Evolutionary conservation across 1,284 basidiomycete species (phyloP).

Genomic region (Thelephora terrestris): DNA sequence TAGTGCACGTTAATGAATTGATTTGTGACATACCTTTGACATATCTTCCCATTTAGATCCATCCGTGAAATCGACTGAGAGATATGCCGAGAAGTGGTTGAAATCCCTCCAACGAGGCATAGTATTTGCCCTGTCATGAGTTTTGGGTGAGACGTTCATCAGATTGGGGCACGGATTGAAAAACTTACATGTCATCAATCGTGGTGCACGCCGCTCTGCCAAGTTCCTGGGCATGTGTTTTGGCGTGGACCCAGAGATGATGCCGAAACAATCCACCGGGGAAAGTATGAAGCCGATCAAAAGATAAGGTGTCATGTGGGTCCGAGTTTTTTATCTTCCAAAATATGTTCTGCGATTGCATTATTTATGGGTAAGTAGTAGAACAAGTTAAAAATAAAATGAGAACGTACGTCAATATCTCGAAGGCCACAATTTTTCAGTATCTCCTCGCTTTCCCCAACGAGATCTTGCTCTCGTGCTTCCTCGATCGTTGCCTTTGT

Average conservation of each 20-base stretch:
- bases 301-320: slow-evolving; percentile 22
- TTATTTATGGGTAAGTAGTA: slow-evolving; percentile 19
- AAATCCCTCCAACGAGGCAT: too few relatives aligned
- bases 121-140: too few relatives aligned
- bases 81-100: too few relatives aligned
- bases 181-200: slow-evolving; percentile 4
- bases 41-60: too few relatives aligned
- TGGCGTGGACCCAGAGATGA: slow-evolving; percentile 20
- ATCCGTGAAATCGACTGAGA: too few relatives aligned
- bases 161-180: not conserved
- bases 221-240: slow-evolving; percentile 10
- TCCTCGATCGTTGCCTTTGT: not conserved
- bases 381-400: slow-evolving; percentile 1
- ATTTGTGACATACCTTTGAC: too few relatives aligned
- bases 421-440: slow-evolving; percentile 22
- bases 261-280: slow-evolving; percentile 23
- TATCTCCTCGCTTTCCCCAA: slow-evolving; percentile 3
- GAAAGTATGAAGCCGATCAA: slow-evolving; percentile 28
- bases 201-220: not conserved
- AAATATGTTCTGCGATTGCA: slow-evolving; percentile 22
- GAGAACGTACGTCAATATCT: slow-evolving; percentile 19
- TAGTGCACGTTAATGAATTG: too few relatives aligned
- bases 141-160: not conserved
- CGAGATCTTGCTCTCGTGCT: not conserved
- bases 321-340: too few relatives aligned